Conservation (phyloP, 257 asterid genomes). For the Osmanthus fragrans region DNA sequence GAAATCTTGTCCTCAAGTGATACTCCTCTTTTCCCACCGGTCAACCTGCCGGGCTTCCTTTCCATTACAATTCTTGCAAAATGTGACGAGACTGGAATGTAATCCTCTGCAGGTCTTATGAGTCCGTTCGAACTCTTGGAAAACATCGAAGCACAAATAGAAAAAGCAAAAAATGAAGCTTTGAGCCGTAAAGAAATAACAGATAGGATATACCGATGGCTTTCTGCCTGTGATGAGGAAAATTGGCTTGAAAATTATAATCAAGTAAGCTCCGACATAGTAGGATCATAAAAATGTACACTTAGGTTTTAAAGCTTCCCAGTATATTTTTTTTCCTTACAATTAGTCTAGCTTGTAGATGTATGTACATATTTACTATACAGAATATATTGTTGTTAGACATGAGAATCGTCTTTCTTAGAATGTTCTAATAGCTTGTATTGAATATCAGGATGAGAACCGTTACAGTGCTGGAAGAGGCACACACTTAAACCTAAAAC, state of each 20-base stretch:
- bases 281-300: conserved; percentile 1
- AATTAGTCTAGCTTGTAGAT: neutral
- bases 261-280: conserved; percentile 46
- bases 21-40: neutral
- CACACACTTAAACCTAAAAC: conserved; percentile 81
- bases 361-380: neutral
- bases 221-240: conserved; percentile 93
- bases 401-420: neutral
- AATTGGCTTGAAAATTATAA: conserved; percentile 92
- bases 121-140: conserved; percentile 85
- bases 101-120: conserved; percentile 72
- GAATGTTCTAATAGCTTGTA: neutral
- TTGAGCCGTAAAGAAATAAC: conserved; percentile 79
- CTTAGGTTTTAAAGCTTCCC: neutral
- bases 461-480: conserved; percentile 97
- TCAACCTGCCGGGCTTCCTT: neutral
- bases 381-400: neutral
- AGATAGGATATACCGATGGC: conserved; percentile 88
- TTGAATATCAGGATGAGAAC: conserved; percentile 56
- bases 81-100: neutral
- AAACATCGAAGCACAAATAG: conserved; percentile 81
- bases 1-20: conserved; percentile 13
- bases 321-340: neutral
- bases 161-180: conserved; percentile 70
- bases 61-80: neutral